A percentile compares a stretch with the other conserved stretches of the same genome.
phyloP scores from a whole-genome alignment of 2,329 filamentous ascomycete genomes.

The Ophiocordyceps australis region DNA sequence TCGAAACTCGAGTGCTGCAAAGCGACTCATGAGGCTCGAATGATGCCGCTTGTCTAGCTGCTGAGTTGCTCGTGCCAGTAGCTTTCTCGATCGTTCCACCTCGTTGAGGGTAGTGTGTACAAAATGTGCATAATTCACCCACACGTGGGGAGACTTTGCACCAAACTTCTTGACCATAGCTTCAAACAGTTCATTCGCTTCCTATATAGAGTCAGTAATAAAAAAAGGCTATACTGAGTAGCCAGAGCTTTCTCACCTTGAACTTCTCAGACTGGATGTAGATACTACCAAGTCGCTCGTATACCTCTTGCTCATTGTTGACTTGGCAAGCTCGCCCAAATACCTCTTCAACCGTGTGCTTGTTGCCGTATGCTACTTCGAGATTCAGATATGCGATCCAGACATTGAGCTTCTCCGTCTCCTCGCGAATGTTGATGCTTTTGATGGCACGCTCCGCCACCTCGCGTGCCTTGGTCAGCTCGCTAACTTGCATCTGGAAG shows the following conservation, averaged over 20 bases:
- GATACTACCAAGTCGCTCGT: constrained; percentile 80
- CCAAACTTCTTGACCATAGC: constrained; percentile 78
- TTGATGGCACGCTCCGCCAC: constrained; percentile 80
- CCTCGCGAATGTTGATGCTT: constrained; percentile 80
- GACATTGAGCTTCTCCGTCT: constrained; percentile 83
- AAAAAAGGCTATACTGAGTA: not conserved
- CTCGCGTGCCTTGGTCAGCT: constrained; percentile 72
- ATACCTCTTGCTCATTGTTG: constrained; percentile 79
- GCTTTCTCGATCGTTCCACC: constrained; percentile 55
- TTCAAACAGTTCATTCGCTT: constrained; percentile 80
- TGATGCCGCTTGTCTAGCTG: constrained; percentile 52
- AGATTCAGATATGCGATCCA: constrained; percentile 93
- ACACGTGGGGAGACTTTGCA: constrained; percentile 60
- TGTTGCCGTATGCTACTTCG: constrained; percentile 76
- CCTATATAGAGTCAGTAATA: constrained; percentile 30
- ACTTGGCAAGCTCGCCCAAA: constrained; percentile 90
- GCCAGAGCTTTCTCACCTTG: constrained; percentile 41
- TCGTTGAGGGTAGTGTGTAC: constrained; percentile 56
- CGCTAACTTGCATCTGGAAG: constrained; percentile 87
- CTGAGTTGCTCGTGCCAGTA: constrained; percentile 72
- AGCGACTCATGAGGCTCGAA: constrained; percentile 60
- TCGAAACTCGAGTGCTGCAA: constrained; percentile 82
- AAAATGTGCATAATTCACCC: constrained; percentile 91
- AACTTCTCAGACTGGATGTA: constrained; percentile 84
- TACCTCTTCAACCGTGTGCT: constrained; percentile 64